A percentile compares a stretch with the other conserved stretches of the same genome.
Conservation (phyloP, 768 basidiomycete genomes). For the Leccinum arenicola region DNA sequence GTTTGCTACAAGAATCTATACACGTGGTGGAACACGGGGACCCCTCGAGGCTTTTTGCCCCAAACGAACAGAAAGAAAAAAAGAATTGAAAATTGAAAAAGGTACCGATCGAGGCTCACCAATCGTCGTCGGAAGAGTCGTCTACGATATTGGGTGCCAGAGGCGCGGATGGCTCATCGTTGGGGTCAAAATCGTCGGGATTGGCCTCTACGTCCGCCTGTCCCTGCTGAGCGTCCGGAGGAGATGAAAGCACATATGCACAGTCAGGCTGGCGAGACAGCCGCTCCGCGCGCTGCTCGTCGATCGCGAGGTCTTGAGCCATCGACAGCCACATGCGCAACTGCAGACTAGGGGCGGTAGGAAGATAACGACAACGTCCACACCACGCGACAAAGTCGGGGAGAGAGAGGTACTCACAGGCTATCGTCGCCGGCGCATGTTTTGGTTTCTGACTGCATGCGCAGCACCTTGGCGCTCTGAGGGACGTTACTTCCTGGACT, state of each 20-base stretch:
- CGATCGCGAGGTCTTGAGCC: constrained; percentile 44
- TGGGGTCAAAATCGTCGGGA: constrained; percentile 11
- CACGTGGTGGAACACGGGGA: background rate
- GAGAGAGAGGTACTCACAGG: constrained; percentile 33
- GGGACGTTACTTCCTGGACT: constrained; percentile 24
- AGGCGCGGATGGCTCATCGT: constrained; percentile 8
- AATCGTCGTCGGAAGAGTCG: constrained; percentile 30
- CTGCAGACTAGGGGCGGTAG: constrained; percentile 30
- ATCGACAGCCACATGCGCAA: constrained; percentile 47
- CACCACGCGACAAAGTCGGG: too few species aligned
- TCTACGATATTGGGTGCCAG: constrained; percentile 7
- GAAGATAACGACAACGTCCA: too few species aligned
- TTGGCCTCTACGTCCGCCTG: constrained; percentile 5
- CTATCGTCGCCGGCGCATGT: constrained; percentile 55
- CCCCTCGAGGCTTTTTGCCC: background rate
- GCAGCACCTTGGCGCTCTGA: constrained; percentile 34
- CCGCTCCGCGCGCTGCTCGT: constrained; percentile 39
- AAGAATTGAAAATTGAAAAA: background rate
- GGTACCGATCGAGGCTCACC: constrained; percentile 14
- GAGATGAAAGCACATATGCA: constrained; percentile 13
- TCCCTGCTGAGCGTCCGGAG: background rate
- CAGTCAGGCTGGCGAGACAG: constrained; percentile 9
- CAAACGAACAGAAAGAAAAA: background rate
- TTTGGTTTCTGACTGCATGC: constrained; percentile 31
- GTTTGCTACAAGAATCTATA: background rate